Base-by-base conservation (phyloP, 2,329 filamentous ascomycete genomes). In the Arachnomyces sp. region DNA sequence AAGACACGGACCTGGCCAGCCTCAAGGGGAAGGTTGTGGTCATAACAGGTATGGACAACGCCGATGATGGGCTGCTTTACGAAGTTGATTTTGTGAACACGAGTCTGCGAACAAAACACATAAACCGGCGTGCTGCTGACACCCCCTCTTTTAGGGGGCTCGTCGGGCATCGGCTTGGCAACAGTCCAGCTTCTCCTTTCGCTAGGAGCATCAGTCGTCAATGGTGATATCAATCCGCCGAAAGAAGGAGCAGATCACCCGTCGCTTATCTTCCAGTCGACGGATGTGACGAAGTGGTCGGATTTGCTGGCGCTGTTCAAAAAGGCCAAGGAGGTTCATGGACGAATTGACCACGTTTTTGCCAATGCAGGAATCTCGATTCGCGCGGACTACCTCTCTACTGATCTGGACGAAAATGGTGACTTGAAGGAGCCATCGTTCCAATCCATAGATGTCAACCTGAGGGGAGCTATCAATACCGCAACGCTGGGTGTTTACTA, bases 141-240 rank as follows among this genome's bases (percentile, higher is more conserved):
- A 25, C 9, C 21, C 21, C 11, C 7, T 4, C 16, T 29, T 34
- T 15, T 40, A 71, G 75, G 77, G 36, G 73, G 73, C 41, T 75
- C 73, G 0, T 77, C 75, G 2, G 78, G 78, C 12, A 81, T 81
- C 39, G 77, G 77, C 25, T 66, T 78, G 11, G 73, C 73, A 39
- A 78, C 77, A 1, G 66, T 70, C 6, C 55, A 69, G 7, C 60
- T 73, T 2, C 67, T 79, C 11, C 61, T 80, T 6, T 59, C 66
- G 1, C 55, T 71, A 1, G 76, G 75, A 14, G 77, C 75, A 18
- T 67, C 63, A 12, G 75, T 81, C 13, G 66, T 78, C 43, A 70
- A 68, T 17, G 71, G 65, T 28, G 78, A 82, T 49, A 44, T 78
- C 31, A 68, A 71, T 30, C 31, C 55, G 4, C 57, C 69, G 2